Evolutionary conservation across 2,329 filamentous ascomycete genomes (phyloP).

Genomic region (Aspergillus phoenicis): DNA sequence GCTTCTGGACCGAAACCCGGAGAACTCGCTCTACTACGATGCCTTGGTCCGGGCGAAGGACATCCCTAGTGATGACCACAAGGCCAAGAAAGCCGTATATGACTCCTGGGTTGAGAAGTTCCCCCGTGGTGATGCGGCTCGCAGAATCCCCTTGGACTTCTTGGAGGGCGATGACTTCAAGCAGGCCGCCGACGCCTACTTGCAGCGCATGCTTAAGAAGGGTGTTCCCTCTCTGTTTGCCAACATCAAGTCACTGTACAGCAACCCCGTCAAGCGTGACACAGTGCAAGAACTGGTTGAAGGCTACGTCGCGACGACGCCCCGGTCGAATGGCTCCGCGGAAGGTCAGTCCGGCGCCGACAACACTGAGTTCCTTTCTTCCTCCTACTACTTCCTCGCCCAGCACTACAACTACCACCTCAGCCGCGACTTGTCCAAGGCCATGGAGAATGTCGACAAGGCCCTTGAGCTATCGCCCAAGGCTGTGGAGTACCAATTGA

Average conservation of each 20-base stretch:
- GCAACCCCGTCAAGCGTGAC: conserved; percentile 74
- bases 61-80: conserved; percentile 62
- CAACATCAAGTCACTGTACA: conserved; percentile 92
- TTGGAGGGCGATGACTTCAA: conserved; percentile 80
- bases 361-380: conserved; percentile 67
- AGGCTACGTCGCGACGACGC: conserved; percentile 63
- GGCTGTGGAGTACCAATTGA: conserved; percentile 91
- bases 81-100: conserved; percentile 73
- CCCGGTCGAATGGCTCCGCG: conserved; percentile 53
- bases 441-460: conserved; percentile 78
- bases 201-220: conserved; percentile 83
- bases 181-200: conserved; percentile 73
- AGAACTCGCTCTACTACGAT: conserved; percentile 84
- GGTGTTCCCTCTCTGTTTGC: conserved; percentile 95
- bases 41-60: conserved; percentile 70
- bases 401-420: conserved; percentile 95
- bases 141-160: conserved; percentile 87
- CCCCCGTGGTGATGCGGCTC: conserved; percentile 80
- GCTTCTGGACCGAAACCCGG: conserved; percentile 82
- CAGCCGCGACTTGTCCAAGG: conserved; percentile 81
- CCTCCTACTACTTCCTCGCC: conserved; percentile 87
- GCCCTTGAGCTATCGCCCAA: conserved; percentile 77
- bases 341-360: conserved; percentile 54
- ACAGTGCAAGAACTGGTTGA: conserved; percentile 74
- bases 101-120: conserved; percentile 79